Evolutionary conservation across 75 land plant genomes (phyloP), one percentile per base, ranked within the genome.

Genomic region (Larix kaempferi): DNA sequence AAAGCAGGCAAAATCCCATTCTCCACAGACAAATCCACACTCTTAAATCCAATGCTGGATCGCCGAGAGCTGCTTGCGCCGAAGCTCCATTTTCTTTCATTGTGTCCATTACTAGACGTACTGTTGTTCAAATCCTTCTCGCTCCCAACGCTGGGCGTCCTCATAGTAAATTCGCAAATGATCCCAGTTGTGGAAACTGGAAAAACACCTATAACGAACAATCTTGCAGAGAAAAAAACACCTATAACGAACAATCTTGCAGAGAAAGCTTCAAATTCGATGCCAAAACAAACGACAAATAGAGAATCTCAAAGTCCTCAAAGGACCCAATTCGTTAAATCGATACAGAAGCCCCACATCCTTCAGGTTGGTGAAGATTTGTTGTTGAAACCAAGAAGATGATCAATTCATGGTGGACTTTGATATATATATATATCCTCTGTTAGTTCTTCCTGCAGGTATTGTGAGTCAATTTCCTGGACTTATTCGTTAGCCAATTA

Each of bases 1-100:
- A 83, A 85, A 11, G 84, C 44, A 16, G 86, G 86, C 79, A 89
- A 58, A 83, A 84, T 86, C 82, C 79, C 84, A 57, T 82, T 84
- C 2, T 81, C 86, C 33, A 74, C 74, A 44, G 76, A 78, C 52
- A 66, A 72, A 15, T 33, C 59, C 74, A 59, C 21, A 57, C 17
- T 39, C 73, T 44, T 14, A 4, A 1, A 2, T 33, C 23, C 58
- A 33, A 33, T 25, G 27, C 57, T 69, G 49, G 74, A 71, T 23
- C 74, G 29, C 59, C 74, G 52, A 56, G 33, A 64, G 72, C 73
- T 65, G 49, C 56, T 29, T 25, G 33, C 76, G 44, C 29, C 62
- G 14, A 76, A 73, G 12, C 69, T 75, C 62, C 63, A 56, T 56
- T 57, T 19, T 39, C 59, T 14, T 49, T 72, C 66, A 79, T 77